A percentile compares a stretch with the other conserved stretches of the same genome.
phyloP scores from a whole-genome alignment of 305 asterid species.

The Solanum hybrid region DNA sequence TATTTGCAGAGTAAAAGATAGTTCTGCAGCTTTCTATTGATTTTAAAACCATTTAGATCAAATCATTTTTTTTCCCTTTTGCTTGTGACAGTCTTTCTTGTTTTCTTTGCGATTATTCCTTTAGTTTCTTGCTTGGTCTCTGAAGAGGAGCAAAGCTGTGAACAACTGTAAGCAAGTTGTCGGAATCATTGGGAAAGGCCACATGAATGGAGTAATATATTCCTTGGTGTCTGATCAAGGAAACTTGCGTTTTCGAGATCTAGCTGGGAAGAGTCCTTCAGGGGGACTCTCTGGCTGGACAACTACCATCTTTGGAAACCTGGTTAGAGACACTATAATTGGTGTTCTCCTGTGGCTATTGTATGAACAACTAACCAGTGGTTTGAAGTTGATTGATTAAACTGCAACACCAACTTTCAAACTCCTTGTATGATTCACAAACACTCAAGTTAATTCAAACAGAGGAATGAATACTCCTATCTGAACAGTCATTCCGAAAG shows the following conservation, averaged over 20 bases:
- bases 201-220: conserved; percentile 85
- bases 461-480: not conserved
- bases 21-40: not conserved
- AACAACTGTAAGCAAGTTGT: conserved; percentile 60
- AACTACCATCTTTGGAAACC: conserved; percentile 30
- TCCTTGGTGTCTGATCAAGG: conserved; percentile 74
- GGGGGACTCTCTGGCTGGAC: conserved; percentile 35
- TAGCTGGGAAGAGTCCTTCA: conserved; percentile 41
- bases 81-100: not conserved
- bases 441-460: not conserved
- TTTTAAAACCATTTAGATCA: not conserved
- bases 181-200: conserved; percentile 85
- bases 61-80: not conserved
- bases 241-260: conserved; percentile 70
- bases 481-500: not conserved
- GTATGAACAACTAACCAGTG: conserved; percentile 42
- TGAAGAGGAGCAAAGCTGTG: conserved; percentile 96
- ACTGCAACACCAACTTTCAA: not conserved
- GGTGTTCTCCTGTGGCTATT: conserved; percentile 56
- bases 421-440: not conserved
- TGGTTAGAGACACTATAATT: conserved; percentile 63
- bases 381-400: not conserved
- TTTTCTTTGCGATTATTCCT: not conserved
- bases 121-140: conserved; percentile 84
- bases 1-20: not conserved